Evolutionary conservation across 164 flowering plant species (phyloP).

Genomic region (Malania oleifera): DNA sequence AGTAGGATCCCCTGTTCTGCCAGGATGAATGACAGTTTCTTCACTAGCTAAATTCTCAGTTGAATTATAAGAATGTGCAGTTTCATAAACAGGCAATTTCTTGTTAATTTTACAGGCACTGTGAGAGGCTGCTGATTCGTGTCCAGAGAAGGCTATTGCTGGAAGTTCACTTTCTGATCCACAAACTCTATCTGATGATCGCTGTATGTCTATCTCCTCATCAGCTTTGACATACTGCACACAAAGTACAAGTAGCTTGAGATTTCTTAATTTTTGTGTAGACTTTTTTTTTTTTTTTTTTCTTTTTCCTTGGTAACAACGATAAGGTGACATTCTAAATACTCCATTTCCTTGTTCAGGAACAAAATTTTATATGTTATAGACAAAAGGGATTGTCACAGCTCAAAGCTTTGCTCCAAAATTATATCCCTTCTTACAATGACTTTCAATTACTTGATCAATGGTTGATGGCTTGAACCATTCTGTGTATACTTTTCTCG

Average conservation of each 20-base stretch:
- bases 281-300: not conserved
- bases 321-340: too few species aligned
- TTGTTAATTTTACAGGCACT: conserved; percentile 6
- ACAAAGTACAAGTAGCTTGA: conserved; percentile 8
- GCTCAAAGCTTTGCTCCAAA: too few species aligned
- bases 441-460: too few species aligned
- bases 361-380: too few species aligned
- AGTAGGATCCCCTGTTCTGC: conserved; percentile 45
- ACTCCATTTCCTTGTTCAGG: too few species aligned
- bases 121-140: conserved; percentile 14
- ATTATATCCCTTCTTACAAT: too few species aligned
- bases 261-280: not conserved
- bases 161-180: conserved; percentile 15
- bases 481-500: too few species aligned
- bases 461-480: too few species aligned
- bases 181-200: conserved; percentile 6
- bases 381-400: too few species aligned
- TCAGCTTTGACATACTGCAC: conserved; percentile 50
- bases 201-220: conserved; percentile 15
- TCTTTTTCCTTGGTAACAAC: too few species aligned
- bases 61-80: not conserved
- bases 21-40: conserved; percentile 2
- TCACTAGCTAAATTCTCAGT: conserved; percentile 8
- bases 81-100: conserved; percentile 9
- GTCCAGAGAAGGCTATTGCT: conserved; percentile 3